Evolutionary conservation across 371 early-diverging fungal species (phyloP), one percentile per base, ranked within the genome.

Genomic region (Mucor lusitanicus): DNA sequence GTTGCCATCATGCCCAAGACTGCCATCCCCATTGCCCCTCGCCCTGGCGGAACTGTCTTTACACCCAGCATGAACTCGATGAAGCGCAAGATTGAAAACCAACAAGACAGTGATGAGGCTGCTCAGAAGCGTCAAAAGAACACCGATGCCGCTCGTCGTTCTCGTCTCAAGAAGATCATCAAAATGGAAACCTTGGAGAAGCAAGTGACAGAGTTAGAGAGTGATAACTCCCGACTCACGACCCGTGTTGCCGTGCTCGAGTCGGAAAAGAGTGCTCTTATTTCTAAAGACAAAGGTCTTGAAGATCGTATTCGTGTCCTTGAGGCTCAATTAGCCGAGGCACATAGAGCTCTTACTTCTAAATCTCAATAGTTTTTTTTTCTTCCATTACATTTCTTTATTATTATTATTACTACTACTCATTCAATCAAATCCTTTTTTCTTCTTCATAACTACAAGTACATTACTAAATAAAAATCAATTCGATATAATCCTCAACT

Each of bases 121-220:
- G 82, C 88, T 27, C 84, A 87, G 48, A 93, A 93, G 79, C 90
- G 94, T 53, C 88, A 88, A 69, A 92, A 92, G 85, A 96, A 96
- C 82, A 96, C 95, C 7, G 95, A 96, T 74, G 97, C 97, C 7
- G 97, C 97, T 35, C 91, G 97, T 56, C 94, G 97, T 66, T 94
- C 94, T 21, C 92, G 97, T 53, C 83, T 90, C 56, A 92, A 94
- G 77, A 97, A 95, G 87, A 81, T 92, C 59, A 79, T 88, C 64
- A 88, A 90, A 74, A 88, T 97, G 80, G 94, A 94, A 78, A 83
- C 87, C 12, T 88, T 97, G 39, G 96, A 97, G 77, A 73, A 74
- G 56, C 89, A 90, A 65, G 93, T 93, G 19, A 74, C 78, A 23
- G 88, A 89, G 66, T 85, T 97, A 33, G 94, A 94, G 76, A 65